Conservation (phyloP, 2,329 filamentous ascomycete genomes). For the Dactylellina cionopaga region DNA sequence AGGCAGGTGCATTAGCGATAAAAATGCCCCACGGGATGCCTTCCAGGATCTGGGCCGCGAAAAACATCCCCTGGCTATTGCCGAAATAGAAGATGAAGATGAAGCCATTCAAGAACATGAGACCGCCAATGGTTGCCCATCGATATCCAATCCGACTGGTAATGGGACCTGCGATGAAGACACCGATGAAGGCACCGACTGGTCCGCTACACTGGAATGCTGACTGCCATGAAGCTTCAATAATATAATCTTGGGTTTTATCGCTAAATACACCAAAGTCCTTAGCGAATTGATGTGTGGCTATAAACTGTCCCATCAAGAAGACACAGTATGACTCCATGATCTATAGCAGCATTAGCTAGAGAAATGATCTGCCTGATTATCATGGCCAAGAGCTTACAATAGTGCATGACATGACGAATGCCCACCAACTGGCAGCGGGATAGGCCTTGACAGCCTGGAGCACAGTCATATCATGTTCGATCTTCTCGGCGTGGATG, state of each 20-base stretch:
- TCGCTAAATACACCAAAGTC: slow-evolving; percentile 67
- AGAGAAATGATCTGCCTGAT: slow-evolving; percentile 54
- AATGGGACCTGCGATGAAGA: slow-evolving; percentile 49
- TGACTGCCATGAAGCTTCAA: slow-evolving; percentile 72
- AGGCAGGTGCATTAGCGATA: slow-evolving; percentile 64
- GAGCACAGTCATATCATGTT: slow-evolving; percentile 66
- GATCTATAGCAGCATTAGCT: slow-evolving; percentile 62
- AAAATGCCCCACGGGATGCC: slow-evolving; percentile 59
- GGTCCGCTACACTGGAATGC: slow-evolving; percentile 66
- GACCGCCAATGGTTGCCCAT: slow-evolving; percentile 46
- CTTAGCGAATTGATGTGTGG: slow-evolving; percentile 68
- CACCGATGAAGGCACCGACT: slow-evolving; percentile 51
- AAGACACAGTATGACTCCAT: slow-evolving; percentile 62
- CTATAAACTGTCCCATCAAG: slow-evolving; percentile 61
- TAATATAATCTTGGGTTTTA: slow-evolving; percentile 64
- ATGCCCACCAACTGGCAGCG: slow-evolving; percentile 67
- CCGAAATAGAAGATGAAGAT: slow-evolving; percentile 57
- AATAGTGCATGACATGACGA: slow-evolving; percentile 68
- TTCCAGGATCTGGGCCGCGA: slow-evolving; percentile 57
- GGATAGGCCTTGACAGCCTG: slow-evolving; percentile 67
- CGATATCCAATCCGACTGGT: slow-evolving; percentile 49
- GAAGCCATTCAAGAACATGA: slow-evolving; percentile 55
- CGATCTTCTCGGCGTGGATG: slow-evolving; percentile 63
- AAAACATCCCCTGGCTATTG: slow-evolving; percentile 57
- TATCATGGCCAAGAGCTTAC: slow-evolving; percentile 60